Percentiles rank a stretch among this genome's conserved stretches.
Evolutionary conservation across 805 yeast species (phyloP).

Genomic region (Ogataea ganodermae): DNA sequence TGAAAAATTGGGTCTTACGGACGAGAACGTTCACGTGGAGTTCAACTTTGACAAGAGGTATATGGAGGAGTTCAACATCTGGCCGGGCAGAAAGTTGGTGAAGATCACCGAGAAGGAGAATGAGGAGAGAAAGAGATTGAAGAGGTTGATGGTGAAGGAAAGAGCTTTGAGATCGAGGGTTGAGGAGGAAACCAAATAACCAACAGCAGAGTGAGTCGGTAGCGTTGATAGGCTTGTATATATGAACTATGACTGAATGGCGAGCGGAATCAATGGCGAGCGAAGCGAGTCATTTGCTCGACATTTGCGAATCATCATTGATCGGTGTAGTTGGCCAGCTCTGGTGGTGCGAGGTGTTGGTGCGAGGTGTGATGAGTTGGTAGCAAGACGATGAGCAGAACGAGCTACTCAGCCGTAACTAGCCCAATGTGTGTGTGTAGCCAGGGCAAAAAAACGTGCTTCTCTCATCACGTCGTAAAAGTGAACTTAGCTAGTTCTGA

Average conservation of each 20-base stretch:
- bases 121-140: conserved; percentile 48
- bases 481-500: too few species aligned
- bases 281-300: background rate
- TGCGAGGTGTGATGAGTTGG: too few species aligned
- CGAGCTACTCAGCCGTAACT: too few species aligned
- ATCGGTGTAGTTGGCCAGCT: too few species aligned
- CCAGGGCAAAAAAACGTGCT: too few species aligned
- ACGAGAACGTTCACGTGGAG: conserved; percentile 73
- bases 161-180: conserved; percentile 2
- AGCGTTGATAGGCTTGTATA: too few species aligned
- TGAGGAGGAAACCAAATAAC: background rate
- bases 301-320: too few species aligned
- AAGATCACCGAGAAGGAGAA: conserved; percentile 53
- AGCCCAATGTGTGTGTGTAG: too few species aligned
- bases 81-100: conserved; percentile 71
- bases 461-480: too few species aligned
- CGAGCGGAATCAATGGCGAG: background rate
- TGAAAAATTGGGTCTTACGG: conserved; percentile 84
- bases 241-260: too few species aligned
- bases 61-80: conserved; percentile 74
- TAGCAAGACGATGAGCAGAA: too few species aligned
- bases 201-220: background rate
- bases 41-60: conserved; percentile 78
- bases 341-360: too few species aligned
- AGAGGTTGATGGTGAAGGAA: conserved; percentile 34